These are phyloP conservation scores for Flaveria sonorensis DNA, from an alignment of 129 eudicot genomes.

Conservation along the genomic window DNA sequence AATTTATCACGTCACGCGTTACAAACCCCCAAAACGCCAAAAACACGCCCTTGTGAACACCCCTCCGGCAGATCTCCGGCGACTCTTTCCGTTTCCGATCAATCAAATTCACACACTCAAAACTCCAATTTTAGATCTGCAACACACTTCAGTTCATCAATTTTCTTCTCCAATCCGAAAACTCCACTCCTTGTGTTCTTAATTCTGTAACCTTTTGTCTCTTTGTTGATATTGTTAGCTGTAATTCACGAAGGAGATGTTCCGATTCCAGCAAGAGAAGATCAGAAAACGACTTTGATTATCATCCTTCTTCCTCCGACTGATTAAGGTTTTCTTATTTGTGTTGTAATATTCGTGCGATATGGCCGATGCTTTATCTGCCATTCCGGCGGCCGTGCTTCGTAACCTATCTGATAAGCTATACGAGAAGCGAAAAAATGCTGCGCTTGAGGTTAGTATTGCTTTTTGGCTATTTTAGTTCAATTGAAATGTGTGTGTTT, in stretches of 20 bases:
- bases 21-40: slow-evolving; percentile 39
- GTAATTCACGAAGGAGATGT: slow-evolving; percentile 33
- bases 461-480: not conserved
- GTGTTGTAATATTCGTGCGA: slow-evolving; percentile 11
- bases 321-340: not conserved
- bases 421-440: slow-evolving; percentile 87
- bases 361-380: slow-evolving; percentile 81
- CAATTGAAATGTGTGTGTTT: slow-evolving; percentile 1
- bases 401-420: slow-evolving; percentile 85
- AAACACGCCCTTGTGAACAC: not conserved
- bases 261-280: slow-evolving; percentile 49
- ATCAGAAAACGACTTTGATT: slow-evolving; percentile 42
- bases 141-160: slow-evolving; percentile 31
- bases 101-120: not conserved
- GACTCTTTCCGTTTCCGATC: slow-evolving; percentile 18
- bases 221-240: slow-evolving; percentile 1
- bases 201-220: not conserved
- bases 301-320: slow-evolving; percentile 12
- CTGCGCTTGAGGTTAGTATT: slow-evolving; percentile 74
- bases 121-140: slow-evolving; percentile 17
- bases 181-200: slow-evolving; percentile 10
- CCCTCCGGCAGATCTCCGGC: slow-evolving; percentile 39
- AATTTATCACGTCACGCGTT: not conserved
- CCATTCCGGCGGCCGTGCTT: slow-evolving; percentile 74
- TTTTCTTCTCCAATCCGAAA: not conserved